A percentile compares a stretch with the other conserved stretches of the same genome.
Evolutionary conservation across 2,329 filamentous ascomycete species (phyloP).

Genomic region (Neonectria ditissima): DNA sequence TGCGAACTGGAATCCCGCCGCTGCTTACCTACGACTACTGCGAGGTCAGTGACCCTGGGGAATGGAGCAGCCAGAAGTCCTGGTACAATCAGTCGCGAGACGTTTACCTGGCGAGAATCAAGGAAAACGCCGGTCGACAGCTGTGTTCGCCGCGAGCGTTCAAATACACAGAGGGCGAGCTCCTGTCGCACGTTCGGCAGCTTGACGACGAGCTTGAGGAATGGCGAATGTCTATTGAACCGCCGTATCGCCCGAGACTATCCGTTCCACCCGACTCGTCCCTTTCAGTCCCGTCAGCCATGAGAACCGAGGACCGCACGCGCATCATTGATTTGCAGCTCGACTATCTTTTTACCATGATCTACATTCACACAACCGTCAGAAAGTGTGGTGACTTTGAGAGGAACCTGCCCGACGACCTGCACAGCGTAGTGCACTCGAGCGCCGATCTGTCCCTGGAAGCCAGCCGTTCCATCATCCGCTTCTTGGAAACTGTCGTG

Average conservation of each 20-base stretch:
- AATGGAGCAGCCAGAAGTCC: slow-evolving; percentile 8
- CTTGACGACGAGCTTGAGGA: slow-evolving; percentile 49
- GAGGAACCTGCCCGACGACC: slow-evolving; percentile 33
- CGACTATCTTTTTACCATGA: slow-evolving; percentile 36
- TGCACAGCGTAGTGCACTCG: slow-evolving; percentile 32
- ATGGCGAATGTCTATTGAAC: slow-evolving; percentile 46
- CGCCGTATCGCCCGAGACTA: slow-evolving; percentile 30
- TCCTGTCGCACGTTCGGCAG: slow-evolving; percentile 43
- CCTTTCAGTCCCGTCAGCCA: slow-evolving; percentile 1
- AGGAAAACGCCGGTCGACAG: slow-evolving; percentile 3
- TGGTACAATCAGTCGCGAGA: slow-evolving; percentile 11
- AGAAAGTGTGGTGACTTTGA: slow-evolving; percentile 35
- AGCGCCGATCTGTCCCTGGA: slow-evolving; percentile 36
- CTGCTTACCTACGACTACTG: slow-evolving; percentile 6
- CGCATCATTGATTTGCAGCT: slow-evolving; percentile 34
- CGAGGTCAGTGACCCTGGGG: neutral
- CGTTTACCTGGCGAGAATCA: neutral
- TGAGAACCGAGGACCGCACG: slow-evolving; percentile 22
- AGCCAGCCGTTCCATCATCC: slow-evolving; percentile 34
- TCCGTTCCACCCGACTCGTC: slow-evolving; percentile 21
- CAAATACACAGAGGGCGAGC: slow-evolving; percentile 37
- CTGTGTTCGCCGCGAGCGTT: slow-evolving; percentile 25
- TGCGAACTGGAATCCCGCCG: slow-evolving; percentile 3
- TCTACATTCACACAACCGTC: slow-evolving; percentile 35
- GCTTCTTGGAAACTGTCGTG: slow-evolving; percentile 31